phyloP scores from a whole-genome alignment of 768 basidiomycete genomes.

The Omphalotus guepiniiformis region DNA sequence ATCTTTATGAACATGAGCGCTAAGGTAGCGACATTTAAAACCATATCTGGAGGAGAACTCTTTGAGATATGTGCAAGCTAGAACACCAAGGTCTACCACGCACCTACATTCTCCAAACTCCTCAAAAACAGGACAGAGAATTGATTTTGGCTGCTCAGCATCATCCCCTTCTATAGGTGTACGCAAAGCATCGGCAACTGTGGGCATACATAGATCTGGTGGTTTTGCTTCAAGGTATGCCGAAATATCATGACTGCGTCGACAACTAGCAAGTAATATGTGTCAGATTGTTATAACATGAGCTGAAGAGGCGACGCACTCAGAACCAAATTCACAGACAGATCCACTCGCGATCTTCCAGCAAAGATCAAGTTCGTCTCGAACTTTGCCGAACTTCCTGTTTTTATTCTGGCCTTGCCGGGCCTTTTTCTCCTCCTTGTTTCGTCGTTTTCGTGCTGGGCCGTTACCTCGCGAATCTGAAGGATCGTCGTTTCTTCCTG shows the following conservation, averaged over 20 bases:
- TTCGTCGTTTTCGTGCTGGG: constrained; percentile 32
- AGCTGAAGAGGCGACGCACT: constrained; percentile 38
- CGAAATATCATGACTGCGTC: constrained; percentile 72
- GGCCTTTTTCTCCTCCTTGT: constrained; percentile 68
- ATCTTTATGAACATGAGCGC: constrained; percentile 59
- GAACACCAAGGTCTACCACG: constrained; percentile 5
- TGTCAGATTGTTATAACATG: background rate
- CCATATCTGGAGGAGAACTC: constrained; percentile 55
- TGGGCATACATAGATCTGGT: constrained; percentile 62
- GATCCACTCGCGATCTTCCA: constrained; percentile 70
- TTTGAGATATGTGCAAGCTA: background rate
- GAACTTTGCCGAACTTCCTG: constrained; percentile 69
- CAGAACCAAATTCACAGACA: constrained; percentile 64
- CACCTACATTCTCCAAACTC: constrained; percentile 71
- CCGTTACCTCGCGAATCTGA: constrained; percentile 21
- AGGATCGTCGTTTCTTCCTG: constrained; percentile 17
- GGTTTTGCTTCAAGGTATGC: constrained; percentile 77
- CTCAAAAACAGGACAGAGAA: constrained; percentile 62
- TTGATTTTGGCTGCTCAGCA: constrained; percentile 21
- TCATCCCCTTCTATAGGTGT: constrained; percentile 48
- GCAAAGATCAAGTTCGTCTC: constrained; percentile 82
- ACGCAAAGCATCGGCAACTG: constrained; percentile 35
- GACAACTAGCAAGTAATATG: constrained; percentile 47
- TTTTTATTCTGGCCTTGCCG: constrained; percentile 82
- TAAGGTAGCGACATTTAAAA: constrained; percentile 88